Percentiles rank a stretch among this genome's conserved stretches.
These are phyloP conservation scores for Beauveria rudraprayagi DNA, from an alignment of 2,329 filamentous ascomycete species.

Conservation along the genomic window DNA sequence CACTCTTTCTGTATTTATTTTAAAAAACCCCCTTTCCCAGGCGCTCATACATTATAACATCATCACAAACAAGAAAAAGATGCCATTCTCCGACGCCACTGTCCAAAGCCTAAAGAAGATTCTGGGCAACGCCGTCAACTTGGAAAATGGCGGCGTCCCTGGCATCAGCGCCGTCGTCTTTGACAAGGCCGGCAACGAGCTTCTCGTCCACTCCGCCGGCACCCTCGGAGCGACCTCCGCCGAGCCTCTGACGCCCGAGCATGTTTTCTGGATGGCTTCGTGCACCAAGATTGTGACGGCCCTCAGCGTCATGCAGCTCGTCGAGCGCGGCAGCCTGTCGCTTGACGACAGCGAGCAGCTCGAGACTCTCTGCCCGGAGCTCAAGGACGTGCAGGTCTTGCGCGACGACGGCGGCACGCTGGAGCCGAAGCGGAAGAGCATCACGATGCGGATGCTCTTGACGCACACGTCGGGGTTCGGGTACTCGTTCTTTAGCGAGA, in stretches of 20 bases:
- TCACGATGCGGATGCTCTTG: slow-evolving; percentile 50
- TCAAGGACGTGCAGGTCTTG: slow-evolving; percentile 39
- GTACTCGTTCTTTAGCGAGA: slow-evolving; percentile 47
- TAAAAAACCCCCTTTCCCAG: too few species aligned
- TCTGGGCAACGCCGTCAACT: background rate
- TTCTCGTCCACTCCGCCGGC: slow-evolving; percentile 41
- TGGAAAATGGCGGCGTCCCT: background rate
- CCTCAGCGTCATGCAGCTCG: slow-evolving; percentile 48
- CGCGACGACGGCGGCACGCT: slow-evolving; percentile 28
- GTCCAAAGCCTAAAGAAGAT: background rate
- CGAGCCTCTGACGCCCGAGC: slow-evolving; percentile 51
- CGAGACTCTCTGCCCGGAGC: slow-evolving; percentile 41
- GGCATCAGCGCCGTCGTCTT: slow-evolving; percentile 9
- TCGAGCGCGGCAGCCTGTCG: slow-evolving; percentile 40
- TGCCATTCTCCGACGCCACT: background rate
- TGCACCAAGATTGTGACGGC: slow-evolving; percentile 49
- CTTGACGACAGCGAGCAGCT: slow-evolving; percentile 41
- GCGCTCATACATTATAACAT: slow-evolving; percentile 22
- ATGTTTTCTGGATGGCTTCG: slow-evolving; percentile 51
- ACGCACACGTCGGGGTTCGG: slow-evolving; percentile 49
- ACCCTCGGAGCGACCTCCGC: slow-evolving; percentile 33
- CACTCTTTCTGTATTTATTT: slow-evolving; percentile 10
- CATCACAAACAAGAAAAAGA: background rate
- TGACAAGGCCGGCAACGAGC: slow-evolving; percentile 8
- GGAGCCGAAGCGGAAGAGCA: slow-evolving; percentile 37